A percentile compares a stretch with the other conserved stretches of the same genome.
Evolutionary conservation across 352 stramenopile species (phyloP).

Genomic region (Thalassiosira hispida): DNA sequence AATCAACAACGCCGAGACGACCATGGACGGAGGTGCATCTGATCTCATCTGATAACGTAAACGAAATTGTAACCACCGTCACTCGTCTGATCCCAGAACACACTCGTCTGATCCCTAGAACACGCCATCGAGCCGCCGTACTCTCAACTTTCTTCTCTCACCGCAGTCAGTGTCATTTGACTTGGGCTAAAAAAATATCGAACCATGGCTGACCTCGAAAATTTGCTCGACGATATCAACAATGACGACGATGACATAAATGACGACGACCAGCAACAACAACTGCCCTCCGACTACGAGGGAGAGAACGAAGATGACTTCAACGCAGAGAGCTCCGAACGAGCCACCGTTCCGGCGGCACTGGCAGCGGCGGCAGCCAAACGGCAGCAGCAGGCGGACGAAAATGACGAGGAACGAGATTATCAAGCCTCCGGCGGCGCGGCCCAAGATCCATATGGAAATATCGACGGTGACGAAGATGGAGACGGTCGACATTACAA

Average conservation of each 20-base stretch:
- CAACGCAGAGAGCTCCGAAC: neutral
- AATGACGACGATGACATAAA: constrained; percentile 29
- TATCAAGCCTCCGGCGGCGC: too few relatives aligned
- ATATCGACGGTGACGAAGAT: constrained; percentile 18
- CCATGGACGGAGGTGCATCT: too few relatives aligned
- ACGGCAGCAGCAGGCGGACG: constrained; percentile 17
- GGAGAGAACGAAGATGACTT: neutral
- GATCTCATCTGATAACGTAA: too few relatives aligned
- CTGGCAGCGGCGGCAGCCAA: constrained; percentile 16
- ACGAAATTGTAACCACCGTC: too few relatives aligned
- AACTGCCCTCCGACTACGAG: neutral
- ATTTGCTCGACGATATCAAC: constrained; percentile 58
- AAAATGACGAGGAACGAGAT: neutral
- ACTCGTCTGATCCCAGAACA: too few relatives aligned
- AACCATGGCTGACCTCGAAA: constrained; percentile 58
- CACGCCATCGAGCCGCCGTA: too few relatives aligned
- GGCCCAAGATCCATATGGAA: neutral
- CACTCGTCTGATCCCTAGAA: too few relatives aligned
- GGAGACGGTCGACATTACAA: constrained; percentile 26
- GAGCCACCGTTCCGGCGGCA: constrained; percentile 14
- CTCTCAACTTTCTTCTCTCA: too few relatives aligned
- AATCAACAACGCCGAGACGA: too few relatives aligned
- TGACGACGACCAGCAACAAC: constrained; percentile 9
- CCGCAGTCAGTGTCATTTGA: constrained; percentile 1
- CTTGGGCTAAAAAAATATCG: neutral